Conservation (phyloP, 495 filamentous ascomycete genomes). For the Lasiosphaeris hirsuta region DNA sequence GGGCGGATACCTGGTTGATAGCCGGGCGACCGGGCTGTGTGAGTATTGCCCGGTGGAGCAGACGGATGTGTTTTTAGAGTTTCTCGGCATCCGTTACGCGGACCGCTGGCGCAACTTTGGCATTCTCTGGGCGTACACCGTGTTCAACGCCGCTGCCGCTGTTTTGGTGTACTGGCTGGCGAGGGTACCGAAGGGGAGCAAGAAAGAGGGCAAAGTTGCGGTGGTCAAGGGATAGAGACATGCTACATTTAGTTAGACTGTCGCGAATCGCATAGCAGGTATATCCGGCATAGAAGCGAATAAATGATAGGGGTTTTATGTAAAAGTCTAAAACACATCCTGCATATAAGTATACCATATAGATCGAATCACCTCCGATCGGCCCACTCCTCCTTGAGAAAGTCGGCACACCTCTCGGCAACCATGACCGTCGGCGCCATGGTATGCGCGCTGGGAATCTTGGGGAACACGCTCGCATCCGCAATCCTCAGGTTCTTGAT, state of each 20-base stretch:
- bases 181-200: constrained; percentile 31
- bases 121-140: constrained; percentile 46
- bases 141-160: constrained; percentile 47
- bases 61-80: constrained; percentile 43
- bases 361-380: constrained; percentile 6
- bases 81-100: constrained; percentile 37
- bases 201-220: neutral
- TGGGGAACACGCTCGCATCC: constrained; percentile 51
- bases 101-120: constrained; percentile 51
- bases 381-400: constrained; percentile 38
- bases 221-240: neutral
- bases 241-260: neutral
- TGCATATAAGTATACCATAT: neutral
- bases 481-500: constrained; percentile 40
- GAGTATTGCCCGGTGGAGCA: constrained; percentile 42
- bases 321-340: neutral
- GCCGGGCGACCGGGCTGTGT: constrained; percentile 31
- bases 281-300: no score
- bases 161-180: constrained; percentile 48
- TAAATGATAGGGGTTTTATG: no score
- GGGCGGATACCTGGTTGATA: constrained; percentile 33
- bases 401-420: constrained; percentile 50
- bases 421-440: constrained; percentile 47
- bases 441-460: constrained; percentile 43
- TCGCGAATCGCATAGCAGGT: no score